A percentile compares a stretch with the other conserved stretches of the same genome.
Conservation (phyloP, 2,329 filamentous ascomycete species). For the Phaeophleospora eucalypticola region DNA sequence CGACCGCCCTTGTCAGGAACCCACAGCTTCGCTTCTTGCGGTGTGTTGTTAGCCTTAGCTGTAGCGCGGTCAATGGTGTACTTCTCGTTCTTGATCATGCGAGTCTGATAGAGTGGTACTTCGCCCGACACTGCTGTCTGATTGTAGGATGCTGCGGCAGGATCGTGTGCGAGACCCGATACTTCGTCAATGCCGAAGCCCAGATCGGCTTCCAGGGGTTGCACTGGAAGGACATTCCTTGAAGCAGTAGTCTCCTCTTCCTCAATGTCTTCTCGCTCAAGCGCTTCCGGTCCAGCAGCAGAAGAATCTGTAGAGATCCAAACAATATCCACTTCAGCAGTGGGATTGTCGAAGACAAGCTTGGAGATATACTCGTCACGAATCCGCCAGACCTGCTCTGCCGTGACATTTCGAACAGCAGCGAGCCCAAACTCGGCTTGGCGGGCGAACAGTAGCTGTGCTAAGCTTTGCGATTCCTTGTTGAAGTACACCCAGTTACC, state of each 20-base stretch:
- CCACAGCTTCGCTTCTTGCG: constrained; percentile 67
- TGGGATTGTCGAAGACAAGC: constrained; percentile 6
- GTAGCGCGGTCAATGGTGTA: constrained; percentile 20
- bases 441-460: constrained; percentile 10
- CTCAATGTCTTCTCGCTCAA: neutral
- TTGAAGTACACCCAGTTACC: constrained; percentile 18
- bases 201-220: neutral
- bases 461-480: constrained; percentile 3
- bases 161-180: constrained; percentile 15
- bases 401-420: constrained; percentile 7
- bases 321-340: constrained; percentile 12
- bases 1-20: constrained; percentile 69
- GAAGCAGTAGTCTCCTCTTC: neutral
- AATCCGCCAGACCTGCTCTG: constrained; percentile 15
- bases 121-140: constrained; percentile 9
- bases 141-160: constrained; percentile 13
- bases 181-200: constrained; percentile 13
- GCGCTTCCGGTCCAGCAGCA: neutral
- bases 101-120: constrained; percentile 16
- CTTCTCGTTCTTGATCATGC: constrained; percentile 10
- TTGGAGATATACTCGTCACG: constrained; percentile 5
- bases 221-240: neutral
- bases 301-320: constrained; percentile 10
- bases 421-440: constrained; percentile 5
- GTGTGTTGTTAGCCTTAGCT: neutral